phyloP scores from a whole-genome alignment of 1,284 basidiomycete genomes.

The Grifola frondosa region DNA sequence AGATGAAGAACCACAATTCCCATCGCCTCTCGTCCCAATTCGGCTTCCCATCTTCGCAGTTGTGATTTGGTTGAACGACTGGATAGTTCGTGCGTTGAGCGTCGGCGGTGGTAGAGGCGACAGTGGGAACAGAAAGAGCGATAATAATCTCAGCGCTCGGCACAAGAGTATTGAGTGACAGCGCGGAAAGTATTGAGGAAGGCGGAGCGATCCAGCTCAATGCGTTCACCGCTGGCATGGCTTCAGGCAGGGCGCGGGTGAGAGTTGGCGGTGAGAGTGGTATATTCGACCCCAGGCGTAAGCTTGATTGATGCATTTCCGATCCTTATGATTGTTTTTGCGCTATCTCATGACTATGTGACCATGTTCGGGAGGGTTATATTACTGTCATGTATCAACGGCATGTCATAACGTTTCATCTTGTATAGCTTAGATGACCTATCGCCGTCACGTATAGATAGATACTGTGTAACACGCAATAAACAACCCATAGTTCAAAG shows the following conservation, averaged over 20 bases:
- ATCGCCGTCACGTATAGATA: too few species aligned
- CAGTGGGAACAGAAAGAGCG: too few species aligned
- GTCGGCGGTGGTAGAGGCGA: conserved; percentile 37
- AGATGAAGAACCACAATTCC: too few species aligned
- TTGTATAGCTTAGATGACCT: too few species aligned
- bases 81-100: conserved; percentile 62
- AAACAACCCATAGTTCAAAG: too few species aligned
- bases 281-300: conserved; percentile 9
- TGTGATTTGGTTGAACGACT: conserved; percentile 75
- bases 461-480: too few species aligned
- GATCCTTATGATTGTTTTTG: too few species aligned
- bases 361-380: too few species aligned
- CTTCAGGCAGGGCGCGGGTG: conserved; percentile 14
- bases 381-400: too few species aligned
- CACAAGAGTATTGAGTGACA: conserved; percentile 37
- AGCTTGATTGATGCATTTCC: conserved; percentile 21
- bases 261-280: conserved; percentile 6
- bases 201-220: conserved; percentile 38
- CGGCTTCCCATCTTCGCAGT: conserved; percentile 71
- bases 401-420: too few species aligned
- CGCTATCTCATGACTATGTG: too few species aligned
- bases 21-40: conserved; percentile 75
- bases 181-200: conserved; percentile 53
- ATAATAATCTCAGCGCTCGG: too few species aligned
- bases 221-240: conserved; percentile 12